Percentiles rank a stretch among this genome's conserved stretches.
Evolutionary conservation across 2,329 filamentous ascomycete genomes (phyloP).

Genomic region (Trichoderma aggressivum): DNA sequence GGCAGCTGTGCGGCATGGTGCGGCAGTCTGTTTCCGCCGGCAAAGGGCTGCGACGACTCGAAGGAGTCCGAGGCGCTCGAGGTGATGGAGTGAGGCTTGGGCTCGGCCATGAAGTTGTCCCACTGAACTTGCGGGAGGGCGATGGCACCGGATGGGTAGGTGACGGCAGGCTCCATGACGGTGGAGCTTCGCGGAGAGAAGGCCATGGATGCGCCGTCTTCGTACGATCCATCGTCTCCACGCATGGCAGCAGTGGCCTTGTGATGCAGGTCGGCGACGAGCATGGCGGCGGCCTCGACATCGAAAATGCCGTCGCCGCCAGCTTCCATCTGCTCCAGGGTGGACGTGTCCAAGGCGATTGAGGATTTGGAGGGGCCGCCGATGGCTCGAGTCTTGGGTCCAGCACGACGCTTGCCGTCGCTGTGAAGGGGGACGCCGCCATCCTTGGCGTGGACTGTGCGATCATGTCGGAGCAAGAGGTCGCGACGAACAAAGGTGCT

Average conservation of each 20-base stretch:
- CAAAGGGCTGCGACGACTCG: slow-evolving; percentile 64
- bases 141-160: slow-evolving; percentile 74
- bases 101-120: slow-evolving; percentile 80
- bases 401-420: slow-evolving; percentile 82
- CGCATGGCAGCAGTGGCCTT: slow-evolving; percentile 76
- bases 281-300: slow-evolving; percentile 95
- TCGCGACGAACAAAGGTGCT: slow-evolving; percentile 98
- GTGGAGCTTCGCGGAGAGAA: slow-evolving; percentile 70
- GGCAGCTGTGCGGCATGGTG: slow-evolving; percentile 62
- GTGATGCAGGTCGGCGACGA: slow-evolving; percentile 97
- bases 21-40: slow-evolving; percentile 54
- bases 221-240: slow-evolving; percentile 53
- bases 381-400: slow-evolving; percentile 63
- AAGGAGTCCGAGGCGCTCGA: slow-evolving; percentile 64
- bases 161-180: slow-evolving; percentile 73
- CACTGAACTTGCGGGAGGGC: slow-evolving; percentile 84
- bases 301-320: slow-evolving; percentile 89
- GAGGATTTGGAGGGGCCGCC: slow-evolving; percentile 69
- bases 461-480: slow-evolving; percentile 91
- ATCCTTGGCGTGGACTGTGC: slow-evolving; percentile 97
- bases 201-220: slow-evolving; percentile 59
- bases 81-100: slow-evolving; percentile 71
- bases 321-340: slow-evolving; percentile 88
- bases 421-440: slow-evolving; percentile 90
- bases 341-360: slow-evolving; percentile 76